phyloP scores from a whole-genome alignment of 305 asterid species.

The Fraxinus sp. region DNA sequence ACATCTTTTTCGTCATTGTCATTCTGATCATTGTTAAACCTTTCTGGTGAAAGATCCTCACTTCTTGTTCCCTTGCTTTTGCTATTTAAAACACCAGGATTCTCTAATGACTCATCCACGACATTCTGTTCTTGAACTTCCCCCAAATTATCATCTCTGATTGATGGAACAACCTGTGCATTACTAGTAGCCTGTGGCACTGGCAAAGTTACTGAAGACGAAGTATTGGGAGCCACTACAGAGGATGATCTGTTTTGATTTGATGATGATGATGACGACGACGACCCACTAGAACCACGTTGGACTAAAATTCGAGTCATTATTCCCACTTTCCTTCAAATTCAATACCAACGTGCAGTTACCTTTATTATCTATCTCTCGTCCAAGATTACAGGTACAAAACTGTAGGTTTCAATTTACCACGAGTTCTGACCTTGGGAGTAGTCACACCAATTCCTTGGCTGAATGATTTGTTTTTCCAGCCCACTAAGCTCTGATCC shows the following conservation, averaged over 20 bases:
- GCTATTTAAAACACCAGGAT: constrained; percentile 33
- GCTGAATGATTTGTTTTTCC: constrained; percentile 71
- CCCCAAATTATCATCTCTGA: constrained; percentile 53
- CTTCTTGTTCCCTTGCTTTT: constrained; percentile 32
- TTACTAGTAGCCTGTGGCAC: constrained; percentile 44
- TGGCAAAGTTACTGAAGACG: constrained; percentile 51
- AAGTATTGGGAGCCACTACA: constrained; percentile 39
- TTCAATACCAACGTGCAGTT: constrained; percentile 28
- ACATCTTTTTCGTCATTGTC: constrained; percentile 36
- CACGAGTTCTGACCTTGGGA: constrained; percentile 89
- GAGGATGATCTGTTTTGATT: constrained; percentile 63
- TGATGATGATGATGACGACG: constrained; percentile 63
- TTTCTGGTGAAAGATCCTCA: constrained; percentile 49
- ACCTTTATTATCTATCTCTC: constrained; percentile 23
- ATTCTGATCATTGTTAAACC: constrained; percentile 34
- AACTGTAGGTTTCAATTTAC: constrained; percentile 61
- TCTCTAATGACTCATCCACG: constrained; percentile 50
- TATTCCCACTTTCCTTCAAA: constrained; percentile 35
- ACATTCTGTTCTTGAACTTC: constrained; percentile 55
- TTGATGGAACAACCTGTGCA: constrained; percentile 46
- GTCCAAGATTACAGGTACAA: constrained; percentile 48
- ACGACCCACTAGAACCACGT: constrained; percentile 70
- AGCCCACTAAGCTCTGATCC: constrained; percentile 59
- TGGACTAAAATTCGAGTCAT: constrained; percentile 96
- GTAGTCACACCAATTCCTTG: constrained; percentile 78